These are phyloP conservation scores for Globisporangium paddicum DNA, from an alignment of 352 stramenopile genomes.

Conservation along the genomic window DNA sequence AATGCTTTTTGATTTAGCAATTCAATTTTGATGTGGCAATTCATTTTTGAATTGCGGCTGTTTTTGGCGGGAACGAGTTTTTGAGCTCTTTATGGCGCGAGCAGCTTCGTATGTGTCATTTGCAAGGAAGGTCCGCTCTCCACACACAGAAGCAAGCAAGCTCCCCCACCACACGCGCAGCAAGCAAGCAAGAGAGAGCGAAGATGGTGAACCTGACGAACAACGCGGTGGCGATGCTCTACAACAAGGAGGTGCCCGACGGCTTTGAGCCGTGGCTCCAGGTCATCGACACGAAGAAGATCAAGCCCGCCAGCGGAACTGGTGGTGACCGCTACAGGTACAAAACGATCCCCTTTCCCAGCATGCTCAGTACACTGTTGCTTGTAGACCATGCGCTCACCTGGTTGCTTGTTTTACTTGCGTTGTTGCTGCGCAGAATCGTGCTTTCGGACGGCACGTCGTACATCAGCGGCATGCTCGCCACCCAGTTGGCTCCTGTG, in stretches of 20 bases:
- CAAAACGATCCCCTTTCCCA: not conserved
- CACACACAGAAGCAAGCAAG: too few relatives aligned
- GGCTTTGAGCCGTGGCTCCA: slow-evolving; percentile 87
- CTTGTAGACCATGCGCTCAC: not conserved
- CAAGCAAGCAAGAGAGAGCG: slow-evolving; percentile 3
- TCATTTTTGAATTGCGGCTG: too few relatives aligned
- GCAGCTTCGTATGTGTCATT: too few relatives aligned
- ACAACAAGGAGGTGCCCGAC: slow-evolving; percentile 76
- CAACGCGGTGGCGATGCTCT: slow-evolving; percentile 84
- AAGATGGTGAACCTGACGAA: slow-evolving; percentile 81
- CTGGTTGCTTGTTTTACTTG: not conserved
- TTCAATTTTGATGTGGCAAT: too few relatives aligned
- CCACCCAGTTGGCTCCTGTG: slow-evolving; percentile 75
- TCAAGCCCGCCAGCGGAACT: slow-evolving; percentile 69
- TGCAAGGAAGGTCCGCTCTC: too few relatives aligned
- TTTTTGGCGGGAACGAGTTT: too few relatives aligned
- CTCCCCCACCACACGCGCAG: too few relatives aligned
- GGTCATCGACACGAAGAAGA: slow-evolving; percentile 88
- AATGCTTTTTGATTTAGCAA: too few relatives aligned
- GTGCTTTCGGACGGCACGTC: slow-evolving; percentile 75
- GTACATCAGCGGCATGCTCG: slow-evolving; percentile 87
- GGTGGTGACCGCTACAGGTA: slow-evolving; percentile 75
- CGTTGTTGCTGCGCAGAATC: slow-evolving; percentile 26
- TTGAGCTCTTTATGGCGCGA: too few relatives aligned
- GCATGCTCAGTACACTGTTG: too few relatives aligned